Percentiles rank a stretch among this genome's conserved stretches.
Evolutionary conservation across 768 basidiomycete genomes (phyloP).

Genomic region (Mycena indigotica): DNA sequence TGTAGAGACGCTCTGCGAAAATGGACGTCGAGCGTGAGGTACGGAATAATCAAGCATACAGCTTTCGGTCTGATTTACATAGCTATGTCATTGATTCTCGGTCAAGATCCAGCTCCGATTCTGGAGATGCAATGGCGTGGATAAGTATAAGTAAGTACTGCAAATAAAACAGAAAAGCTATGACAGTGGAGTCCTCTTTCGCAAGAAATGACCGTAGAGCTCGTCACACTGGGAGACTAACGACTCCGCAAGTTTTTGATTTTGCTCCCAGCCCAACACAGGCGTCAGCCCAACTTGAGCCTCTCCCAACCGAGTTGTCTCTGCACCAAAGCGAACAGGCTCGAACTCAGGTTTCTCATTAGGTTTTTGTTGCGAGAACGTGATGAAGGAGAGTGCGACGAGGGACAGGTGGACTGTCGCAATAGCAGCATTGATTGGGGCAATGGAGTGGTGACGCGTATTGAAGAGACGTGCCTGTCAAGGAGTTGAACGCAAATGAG

Average conservation of each 20-base stretch:
- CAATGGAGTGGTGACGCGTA: slow-evolving; percentile 67
- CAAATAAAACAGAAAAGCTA: not conserved
- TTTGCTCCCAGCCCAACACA: slow-evolving; percentile 53
- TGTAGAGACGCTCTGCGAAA: not conserved
- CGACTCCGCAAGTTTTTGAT: slow-evolving; percentile 47
- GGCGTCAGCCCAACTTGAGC: slow-evolving; percentile 52
- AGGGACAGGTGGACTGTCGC: slow-evolving; percentile 68
- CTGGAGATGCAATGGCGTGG: not conserved
- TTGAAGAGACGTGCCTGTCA: slow-evolving; percentile 67
- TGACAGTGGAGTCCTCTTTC: not conserved
- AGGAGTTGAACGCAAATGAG: not conserved
- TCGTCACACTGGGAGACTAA: slow-evolving; percentile 59
- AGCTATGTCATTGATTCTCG: not conserved
- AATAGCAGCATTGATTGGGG: slow-evolving; percentile 64
- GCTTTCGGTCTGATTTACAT: not conserved
- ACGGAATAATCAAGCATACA: not conserved
- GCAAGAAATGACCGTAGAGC: slow-evolving; percentile 38
- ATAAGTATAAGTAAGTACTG: not conserved
- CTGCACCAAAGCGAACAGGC: slow-evolving; percentile 56
- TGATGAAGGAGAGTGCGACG: slow-evolving; percentile 54
- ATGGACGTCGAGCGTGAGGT: not conserved
- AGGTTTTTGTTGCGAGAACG: slow-evolving; percentile 30
- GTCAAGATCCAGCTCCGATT: not conserved
- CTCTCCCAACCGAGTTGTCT: slow-evolving; percentile 58
- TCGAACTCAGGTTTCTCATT: slow-evolving; percentile 18